Conservation (phyloP, 306 rosid genomes). For the Bauhinia variegata region DNA sequence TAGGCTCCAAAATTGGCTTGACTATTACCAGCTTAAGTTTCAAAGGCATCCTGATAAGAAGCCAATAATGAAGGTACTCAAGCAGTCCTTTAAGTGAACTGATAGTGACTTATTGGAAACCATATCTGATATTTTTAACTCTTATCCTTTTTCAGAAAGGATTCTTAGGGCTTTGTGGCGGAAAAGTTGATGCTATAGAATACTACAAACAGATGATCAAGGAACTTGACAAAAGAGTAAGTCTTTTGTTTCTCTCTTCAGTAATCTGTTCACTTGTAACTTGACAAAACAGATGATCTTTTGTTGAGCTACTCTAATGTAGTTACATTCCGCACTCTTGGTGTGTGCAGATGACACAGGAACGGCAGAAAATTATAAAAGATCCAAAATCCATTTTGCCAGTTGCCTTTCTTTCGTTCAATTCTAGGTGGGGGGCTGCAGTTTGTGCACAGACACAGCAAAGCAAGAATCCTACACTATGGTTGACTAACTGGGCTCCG, state of each 20-base stretch:
- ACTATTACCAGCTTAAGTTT: slow-evolving; percentile 84
- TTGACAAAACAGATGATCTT: no score
- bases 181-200: slow-evolving; percentile 78
- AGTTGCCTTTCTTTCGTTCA: slow-evolving; percentile 86
- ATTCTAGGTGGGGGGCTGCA: slow-evolving; percentile 93
- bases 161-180: slow-evolving; percentile 68
- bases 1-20: slow-evolving; percentile 88
- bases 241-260: slow-evolving; percentile 36
- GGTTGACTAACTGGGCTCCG: slow-evolving; percentile 98
- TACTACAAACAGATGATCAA: slow-evolving; percentile 66
- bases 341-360: slow-evolving; percentile 66
- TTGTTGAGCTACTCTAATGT: slow-evolving; percentile 30
- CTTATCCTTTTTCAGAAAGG: slow-evolving; percentile 58
- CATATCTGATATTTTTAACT: slow-evolving; percentile 35
- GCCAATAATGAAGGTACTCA: slow-evolving; percentile 69
- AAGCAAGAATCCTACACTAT: slow-evolving; percentile 87
- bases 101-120: neutral
- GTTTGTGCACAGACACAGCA: slow-evolving; percentile 99
- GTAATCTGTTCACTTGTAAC: slow-evolving; percentile 4
- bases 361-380: slow-evolving; percentile 78
- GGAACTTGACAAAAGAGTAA: slow-evolving; percentile 73
- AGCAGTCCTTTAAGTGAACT: slow-evolving; percentile 8
- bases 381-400: slow-evolving; percentile 80
- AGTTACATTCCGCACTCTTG: slow-evolving; percentile 11
- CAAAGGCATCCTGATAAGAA: slow-evolving; percentile 80